Base-by-base conservation (phyloP, 176 grass and related monocot genomes). In the Paspalum notatum region DNA sequence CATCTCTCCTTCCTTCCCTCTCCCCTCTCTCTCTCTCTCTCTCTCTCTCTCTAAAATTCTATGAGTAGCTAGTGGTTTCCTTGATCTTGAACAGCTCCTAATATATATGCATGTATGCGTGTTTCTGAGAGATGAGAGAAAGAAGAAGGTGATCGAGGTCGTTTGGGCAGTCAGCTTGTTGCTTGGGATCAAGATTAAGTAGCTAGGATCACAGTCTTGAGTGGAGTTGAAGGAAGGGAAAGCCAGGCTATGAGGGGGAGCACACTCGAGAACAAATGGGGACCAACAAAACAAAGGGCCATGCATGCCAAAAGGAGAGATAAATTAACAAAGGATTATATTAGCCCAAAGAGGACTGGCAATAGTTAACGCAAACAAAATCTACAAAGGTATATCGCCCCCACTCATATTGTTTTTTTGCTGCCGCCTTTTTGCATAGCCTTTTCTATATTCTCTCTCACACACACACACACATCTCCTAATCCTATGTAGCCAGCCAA, bases 141-240 rank as follows among this genome's bases (percentile, higher is more conserved):
- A 24, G 4, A 74, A 50, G n/a, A 54, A 67, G 62, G 45, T 71
- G 68, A 71, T 71, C 68, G 24, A 38, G 62, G 47, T 53, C 32
- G 32, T 59, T 59, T 12, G 53, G 41, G 76, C 40, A 25, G 66
- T 25, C 32, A 32, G 32, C 24, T 55, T 54, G 60, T 80, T 80
- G 62, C 62, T 80, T 80, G 70, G 53, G 71, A 67, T 76, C 69
- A 87, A 84, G 62, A 79, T 24, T 66, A 79, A 60, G 77, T 65
- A 79, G 76, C 60, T 50, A 39, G 26, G 55, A 78, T 47, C 63
- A 56, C 25, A 44, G 40, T 87, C 59, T 93, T 89, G 94, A 97
- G 94, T 97, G 89, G 91, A 90, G 89, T 89, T 85, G 66, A 94
- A 92, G 91, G 87, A 86, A 91, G 90, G 87, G 84, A 92, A 92